Evolutionary conservation across 805 yeast genomes (phyloP).

Genomic region (Candida krabiensis): DNA sequence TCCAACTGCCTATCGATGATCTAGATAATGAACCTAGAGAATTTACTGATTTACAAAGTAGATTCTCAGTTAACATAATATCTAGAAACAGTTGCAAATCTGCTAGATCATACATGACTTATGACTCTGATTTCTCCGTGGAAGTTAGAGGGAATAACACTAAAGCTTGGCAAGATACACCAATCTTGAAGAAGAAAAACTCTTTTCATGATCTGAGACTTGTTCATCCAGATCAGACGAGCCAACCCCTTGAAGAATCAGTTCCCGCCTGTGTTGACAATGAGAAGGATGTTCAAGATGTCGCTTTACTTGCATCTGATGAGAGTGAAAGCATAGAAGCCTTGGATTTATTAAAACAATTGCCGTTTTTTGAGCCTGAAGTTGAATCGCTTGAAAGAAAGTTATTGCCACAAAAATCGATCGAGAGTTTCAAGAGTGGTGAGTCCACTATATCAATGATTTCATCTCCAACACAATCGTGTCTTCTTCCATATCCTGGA

Average conservation of each 20-base stretch:
- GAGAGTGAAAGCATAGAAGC: slow-evolving; percentile 1
- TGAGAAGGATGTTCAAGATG: slow-evolving; percentile 20
- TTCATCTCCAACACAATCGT: slow-evolving; percentile 32
- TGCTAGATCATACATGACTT: slow-evolving; percentile 51
- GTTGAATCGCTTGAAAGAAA: slow-evolving; percentile 1
- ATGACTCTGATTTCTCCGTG: slow-evolving; percentile 54
- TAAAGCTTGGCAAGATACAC: slow-evolving; percentile 18
- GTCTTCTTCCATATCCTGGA: slow-evolving; percentile 44
- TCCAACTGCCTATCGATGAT: slow-evolving; percentile 5
- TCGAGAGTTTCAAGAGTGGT: slow-evolving; percentile 13
- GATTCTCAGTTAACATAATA: slow-evolving; percentile 29
- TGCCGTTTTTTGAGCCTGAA: slow-evolving; percentile 23
- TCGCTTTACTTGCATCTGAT: slow-evolving; percentile 3
- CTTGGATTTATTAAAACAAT: slow-evolving; percentile 22
- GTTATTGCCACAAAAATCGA: slow-evolving; percentile 3
- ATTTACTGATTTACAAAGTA: slow-evolving; percentile 7
- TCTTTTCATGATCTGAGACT: slow-evolving; percentile 50
- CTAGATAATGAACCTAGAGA: neutral
- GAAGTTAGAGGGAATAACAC: slow-evolving; percentile 10
- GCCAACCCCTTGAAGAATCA: neutral
- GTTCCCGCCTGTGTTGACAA: slow-evolving; percentile 3
- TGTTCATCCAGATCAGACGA: neutral
- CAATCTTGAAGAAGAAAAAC: slow-evolving; percentile 44
- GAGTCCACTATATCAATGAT: slow-evolving; percentile 29
- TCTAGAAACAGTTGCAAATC: slow-evolving; percentile 42